phyloP scores from a whole-genome alignment of 768 basidiomycete species.

The Candolleomyces eurysporus region DNA sequence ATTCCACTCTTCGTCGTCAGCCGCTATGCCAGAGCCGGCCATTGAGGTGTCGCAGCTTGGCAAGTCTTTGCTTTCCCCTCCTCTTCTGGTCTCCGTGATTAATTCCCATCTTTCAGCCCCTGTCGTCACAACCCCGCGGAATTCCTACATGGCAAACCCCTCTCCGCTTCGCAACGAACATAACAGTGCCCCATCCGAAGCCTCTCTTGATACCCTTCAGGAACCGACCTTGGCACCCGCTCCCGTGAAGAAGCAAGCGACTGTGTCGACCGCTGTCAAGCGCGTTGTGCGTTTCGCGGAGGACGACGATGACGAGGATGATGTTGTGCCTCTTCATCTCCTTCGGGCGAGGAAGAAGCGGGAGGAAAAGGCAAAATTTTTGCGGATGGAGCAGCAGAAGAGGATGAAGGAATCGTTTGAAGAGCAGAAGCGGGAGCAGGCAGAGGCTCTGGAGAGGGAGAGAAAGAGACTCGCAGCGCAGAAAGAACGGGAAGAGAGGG shows the following conservation, averaged over 20 bases:
- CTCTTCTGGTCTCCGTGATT: neutral
- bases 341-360: conserved; percentile 70
- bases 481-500: conserved; percentile 53
- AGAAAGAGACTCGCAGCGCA: conserved; percentile 46
- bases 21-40: neutral
- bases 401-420: conserved; percentile 50
- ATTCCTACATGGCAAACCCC: conserved; percentile 41
- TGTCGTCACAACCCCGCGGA: conserved; percentile 16
- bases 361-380: conserved; percentile 68
- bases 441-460: conserved; percentile 48
- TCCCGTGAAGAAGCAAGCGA: neutral
- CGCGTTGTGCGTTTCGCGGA: conserved; percentile 68
- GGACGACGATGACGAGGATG: conserved; percentile 65
- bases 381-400: conserved; percentile 57
- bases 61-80: neutral
- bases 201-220: neutral
- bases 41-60: neutral
- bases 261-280: conserved; percentile 27
- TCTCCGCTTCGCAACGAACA: conserved; percentile 50
- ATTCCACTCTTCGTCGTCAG: neutral
- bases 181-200: conserved; percentile 16
- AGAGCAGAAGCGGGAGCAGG: conserved; percentile 44
- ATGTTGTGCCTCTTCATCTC: conserved; percentile 68
- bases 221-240: neutral
- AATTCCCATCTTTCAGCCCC: conserved; percentile 4